phyloP scores from a whole-genome alignment of 1,139 yeast genomes.

The Candida albicans region DNA sequence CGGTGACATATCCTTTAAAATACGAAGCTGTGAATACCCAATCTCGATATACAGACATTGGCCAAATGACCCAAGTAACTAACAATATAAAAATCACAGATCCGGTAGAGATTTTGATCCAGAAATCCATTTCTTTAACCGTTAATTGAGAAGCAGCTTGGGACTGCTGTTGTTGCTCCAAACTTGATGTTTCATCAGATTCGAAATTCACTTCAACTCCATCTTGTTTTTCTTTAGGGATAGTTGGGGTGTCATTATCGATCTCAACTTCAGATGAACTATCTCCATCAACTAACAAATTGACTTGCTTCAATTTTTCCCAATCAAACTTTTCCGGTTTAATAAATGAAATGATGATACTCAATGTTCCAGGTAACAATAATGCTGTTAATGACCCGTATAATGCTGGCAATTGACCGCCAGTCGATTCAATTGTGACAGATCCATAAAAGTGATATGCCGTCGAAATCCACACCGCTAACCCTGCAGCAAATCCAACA shows the following conservation, averaged over 20 bases:
- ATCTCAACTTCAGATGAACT: conserved; percentile 2
- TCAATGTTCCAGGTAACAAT: conserved; percentile 30
- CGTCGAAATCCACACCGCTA: conserved; percentile 27
- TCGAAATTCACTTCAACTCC: conserved; percentile 4
- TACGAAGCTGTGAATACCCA: conserved; percentile 41
- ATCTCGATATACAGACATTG: conserved; percentile 46
- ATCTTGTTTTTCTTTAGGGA: conserved; percentile 9
- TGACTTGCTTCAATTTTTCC: conserved; percentile 24
- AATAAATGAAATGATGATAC: conserved; percentile 26
- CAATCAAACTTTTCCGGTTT: conserved; percentile 35
- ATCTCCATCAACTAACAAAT: conserved; percentile 20
- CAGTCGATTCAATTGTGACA: conserved; percentile 23
- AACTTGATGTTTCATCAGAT: conserved; percentile 4
- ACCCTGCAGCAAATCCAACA: conserved; percentile 23
- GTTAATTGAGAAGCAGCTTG: conserved; percentile 11
- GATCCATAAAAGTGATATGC: conserved; percentile 26
- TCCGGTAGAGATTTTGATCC: conserved; percentile 31
- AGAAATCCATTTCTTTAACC: conserved; percentile 17
- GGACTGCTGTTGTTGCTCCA: conserved; percentile 3
- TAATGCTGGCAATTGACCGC: conserved; percentile 34
- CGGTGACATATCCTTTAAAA: conserved; percentile 42
- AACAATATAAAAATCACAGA: conserved; percentile 28
- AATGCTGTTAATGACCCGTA: conserved; percentile 33
- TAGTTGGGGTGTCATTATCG: conserved; percentile 4
- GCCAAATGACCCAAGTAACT: conserved; percentile 44